Evolutionary conservation across 331 rosid genomes (phyloP).

Genomic region (Quercus tomentella): DNA sequence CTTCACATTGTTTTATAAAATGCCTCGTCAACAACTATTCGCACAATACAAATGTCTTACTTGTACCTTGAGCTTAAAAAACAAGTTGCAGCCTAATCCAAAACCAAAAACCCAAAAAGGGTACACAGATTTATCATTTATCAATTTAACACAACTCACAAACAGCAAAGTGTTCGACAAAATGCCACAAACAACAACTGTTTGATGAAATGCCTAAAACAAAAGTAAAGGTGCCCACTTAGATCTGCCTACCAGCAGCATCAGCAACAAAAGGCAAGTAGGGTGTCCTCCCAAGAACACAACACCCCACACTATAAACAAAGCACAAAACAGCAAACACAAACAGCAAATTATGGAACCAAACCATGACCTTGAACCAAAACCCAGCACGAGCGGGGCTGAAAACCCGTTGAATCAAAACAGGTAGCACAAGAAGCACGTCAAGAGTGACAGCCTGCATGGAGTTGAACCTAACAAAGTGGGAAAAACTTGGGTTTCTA

Average conservation of each 20-base stretch:
- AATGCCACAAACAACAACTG: no score
- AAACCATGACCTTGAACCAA: conserved; percentile 53
- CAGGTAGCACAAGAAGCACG: conserved; percentile 70
- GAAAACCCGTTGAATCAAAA: conserved; percentile 56
- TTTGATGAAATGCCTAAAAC: no score
- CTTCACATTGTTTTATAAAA: no score
- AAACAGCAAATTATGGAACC: conserved; percentile 51
- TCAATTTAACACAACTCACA: no score
- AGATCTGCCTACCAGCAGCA: conserved; percentile 70
- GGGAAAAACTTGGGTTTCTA: conserved; percentile 61
- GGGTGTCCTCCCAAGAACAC: conserved; percentile 73
- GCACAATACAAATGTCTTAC: no score
- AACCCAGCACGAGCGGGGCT: conserved; percentile 55
- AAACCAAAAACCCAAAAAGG: no score
- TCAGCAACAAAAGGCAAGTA: conserved; percentile 80
- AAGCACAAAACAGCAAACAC: conserved; percentile 56
- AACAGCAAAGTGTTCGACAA: no score
- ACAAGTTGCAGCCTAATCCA: no score
- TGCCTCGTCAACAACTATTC: no score
- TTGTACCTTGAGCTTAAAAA: no score
- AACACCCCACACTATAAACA: conserved; percentile 43
- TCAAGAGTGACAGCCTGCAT: conserved; percentile 90
- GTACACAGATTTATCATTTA: no score
- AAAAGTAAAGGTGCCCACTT: background rate
- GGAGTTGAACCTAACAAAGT: conserved; percentile 67